A percentile compares a stretch with the other conserved stretches of the same genome.
phyloP scores from a whole-genome alignment of 805 yeast species.

The Starmerella riodocensis region DNA sequence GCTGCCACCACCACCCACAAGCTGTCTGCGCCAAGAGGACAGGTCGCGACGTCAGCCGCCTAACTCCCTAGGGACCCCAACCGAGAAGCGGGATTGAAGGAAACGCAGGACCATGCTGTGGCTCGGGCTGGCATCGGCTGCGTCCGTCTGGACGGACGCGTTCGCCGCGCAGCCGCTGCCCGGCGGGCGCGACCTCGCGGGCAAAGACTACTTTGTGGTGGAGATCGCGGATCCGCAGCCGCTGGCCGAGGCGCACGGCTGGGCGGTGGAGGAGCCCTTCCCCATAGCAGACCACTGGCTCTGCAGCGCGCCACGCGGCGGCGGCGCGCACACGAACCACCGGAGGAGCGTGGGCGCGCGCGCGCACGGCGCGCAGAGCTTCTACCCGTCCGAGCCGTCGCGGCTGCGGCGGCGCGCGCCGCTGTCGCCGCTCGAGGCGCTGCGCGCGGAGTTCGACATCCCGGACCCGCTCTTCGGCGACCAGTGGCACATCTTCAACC shows the following conservation, averaged over 20 bases:
- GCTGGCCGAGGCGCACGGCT: slow-evolving; percentile 6
- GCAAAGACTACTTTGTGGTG: slow-evolving; percentile 19
- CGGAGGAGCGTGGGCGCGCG: slow-evolving; percentile 1
- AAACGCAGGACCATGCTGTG: slow-evolving; percentile 1
- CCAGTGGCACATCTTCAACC: slow-evolving; percentile 90
- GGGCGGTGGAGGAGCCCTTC: slow-evolving; percentile 21
- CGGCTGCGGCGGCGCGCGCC: slow-evolving; percentile 14
- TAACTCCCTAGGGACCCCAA: too few relatives aligned
- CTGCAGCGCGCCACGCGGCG: slow-evolving; percentile 11
- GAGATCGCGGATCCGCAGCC: slow-evolving; percentile 13
- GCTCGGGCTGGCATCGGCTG: neutral
- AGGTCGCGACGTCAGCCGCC: too few relatives aligned
- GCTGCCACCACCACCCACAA: too few relatives aligned
- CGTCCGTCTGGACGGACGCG: slow-evolving; percentile 17
- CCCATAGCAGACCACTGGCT: slow-evolving; percentile 23
- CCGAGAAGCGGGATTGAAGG: too few relatives aligned
- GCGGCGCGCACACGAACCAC: neutral
- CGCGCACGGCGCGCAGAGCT: slow-evolving; percentile 2
- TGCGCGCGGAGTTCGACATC: slow-evolving; percentile 39
- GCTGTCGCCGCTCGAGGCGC: slow-evolving; percentile 5
- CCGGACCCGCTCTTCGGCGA: slow-evolving; percentile 67
- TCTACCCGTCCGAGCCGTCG: slow-evolving; percentile 5
- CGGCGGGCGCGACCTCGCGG: slow-evolving; percentile 11
- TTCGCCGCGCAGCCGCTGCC: slow-evolving; percentile 18
- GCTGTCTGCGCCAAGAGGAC: too few relatives aligned